Base-by-base conservation (phyloP, 2,329 filamentous ascomycete species). In the Fusarium sp. region DNA sequence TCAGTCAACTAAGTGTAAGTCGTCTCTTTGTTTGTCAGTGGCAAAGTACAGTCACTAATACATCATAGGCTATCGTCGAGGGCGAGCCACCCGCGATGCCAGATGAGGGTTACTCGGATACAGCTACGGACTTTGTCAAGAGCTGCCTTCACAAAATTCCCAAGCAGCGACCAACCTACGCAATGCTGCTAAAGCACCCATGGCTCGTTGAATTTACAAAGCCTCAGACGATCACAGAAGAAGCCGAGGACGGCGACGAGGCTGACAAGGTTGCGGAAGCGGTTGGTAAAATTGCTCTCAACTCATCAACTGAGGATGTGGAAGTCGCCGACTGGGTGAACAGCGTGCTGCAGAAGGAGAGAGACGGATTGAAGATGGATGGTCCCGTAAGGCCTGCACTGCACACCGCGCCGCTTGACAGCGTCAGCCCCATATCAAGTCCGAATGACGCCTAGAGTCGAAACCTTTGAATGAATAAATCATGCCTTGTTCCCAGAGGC, bases 1-100 rank as follows among this genome's bases (percentile, higher is more conserved):
- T 99, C 84, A 97, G 94, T 76, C 96, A 99, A 79, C 85, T 99
- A 34, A 97, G 92, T 76, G 96, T 98, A 86, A 90, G 94, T 90
- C 20, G 18, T 25, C 25, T 16, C 16, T 32, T 16, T 32, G 12
- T 30, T 52, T 41, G 20, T 18, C 22, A 14, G 7, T 12, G 12
- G 8, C 18, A 25, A 47, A 46, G 18, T 25, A 16, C 14, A n/a
- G 24, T 32, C n/a, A 60, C 61, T 74, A 61, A 74, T 32, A 34
- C 37, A 24, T 16, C 72, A 46, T 14, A 99, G 96, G 96, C 96
- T 59, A 99, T 99, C 77, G 96, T 99, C 37, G 94, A 98, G 78
- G 96, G 96, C 53, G 94, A 97, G n/a, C 94, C 96, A 16, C 96
- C 96, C 13, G 90, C 92, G 76, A 88, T 99, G 32, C 96, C 96